Percentiles rank a stretch among this genome's conserved stretches.
Conservation (phyloP, 163 green algal genomes). For the Scenedesmus sp. region DNA sequence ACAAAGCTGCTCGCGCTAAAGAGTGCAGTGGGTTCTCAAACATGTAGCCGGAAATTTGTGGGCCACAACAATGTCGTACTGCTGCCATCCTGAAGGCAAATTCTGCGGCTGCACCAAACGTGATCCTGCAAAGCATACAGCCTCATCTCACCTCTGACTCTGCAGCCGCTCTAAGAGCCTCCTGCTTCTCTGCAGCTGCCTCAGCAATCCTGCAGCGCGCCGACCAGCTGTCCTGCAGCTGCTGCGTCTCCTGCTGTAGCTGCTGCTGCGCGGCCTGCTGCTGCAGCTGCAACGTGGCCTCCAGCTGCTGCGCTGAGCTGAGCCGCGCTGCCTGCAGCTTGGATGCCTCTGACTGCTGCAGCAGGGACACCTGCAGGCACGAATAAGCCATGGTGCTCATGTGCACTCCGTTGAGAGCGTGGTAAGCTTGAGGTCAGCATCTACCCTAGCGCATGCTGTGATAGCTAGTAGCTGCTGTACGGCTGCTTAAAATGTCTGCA, state of each 20-base stretch:
- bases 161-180: background rate
- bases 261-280: constrained; percentile 3
- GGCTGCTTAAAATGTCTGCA: too few relatives aligned
- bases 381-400: background rate
- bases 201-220: background rate
- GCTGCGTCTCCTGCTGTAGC: background rate
- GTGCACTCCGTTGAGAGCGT: background rate
- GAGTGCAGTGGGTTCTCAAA: background rate
- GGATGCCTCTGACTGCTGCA: background rate
- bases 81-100: too few relatives aligned
- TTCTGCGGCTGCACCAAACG: too few relatives aligned
- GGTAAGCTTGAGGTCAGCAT: too few relatives aligned
- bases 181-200: background rate
- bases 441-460: too few relatives aligned
- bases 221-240: background rate
- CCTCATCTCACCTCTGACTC: constrained; percentile 8
- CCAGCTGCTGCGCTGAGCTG: constrained; percentile 18
- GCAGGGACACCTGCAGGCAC: background rate
- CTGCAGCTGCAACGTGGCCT: background rate
- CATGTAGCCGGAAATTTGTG: too few relatives aligned
- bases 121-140: too few relatives aligned
- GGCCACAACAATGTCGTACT: too few relatives aligned
- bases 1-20: too few relatives aligned
- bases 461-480: too few relatives aligned
- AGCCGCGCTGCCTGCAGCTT: constrained; percentile 20